Evolutionary conservation across 129 eudicot species (phyloP).

Genomic region (Scalesia atractyloides): DNA sequence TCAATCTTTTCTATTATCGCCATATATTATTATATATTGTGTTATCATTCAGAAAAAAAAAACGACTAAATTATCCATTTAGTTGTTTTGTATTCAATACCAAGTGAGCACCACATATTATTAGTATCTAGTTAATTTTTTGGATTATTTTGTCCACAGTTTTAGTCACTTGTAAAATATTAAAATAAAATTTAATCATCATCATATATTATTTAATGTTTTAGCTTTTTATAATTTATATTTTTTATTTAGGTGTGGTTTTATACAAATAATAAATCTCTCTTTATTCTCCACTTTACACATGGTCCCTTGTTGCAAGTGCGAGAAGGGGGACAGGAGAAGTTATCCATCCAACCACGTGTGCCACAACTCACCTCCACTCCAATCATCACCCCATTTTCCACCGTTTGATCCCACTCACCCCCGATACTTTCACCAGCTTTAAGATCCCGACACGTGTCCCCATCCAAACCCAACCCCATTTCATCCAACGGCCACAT

Average conservation of each 20-base stretch:
- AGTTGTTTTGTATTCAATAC: neutral
- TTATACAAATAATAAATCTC: neutral
- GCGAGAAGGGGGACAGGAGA: constrained; percentile 24
- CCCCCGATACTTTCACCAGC: neutral
- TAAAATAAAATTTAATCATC: too few relatives aligned
- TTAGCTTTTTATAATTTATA: neutral
- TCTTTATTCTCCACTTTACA: constrained; percentile 11
- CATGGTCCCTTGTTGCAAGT: constrained; percentile 26
- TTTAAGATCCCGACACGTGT: constrained; percentile 40
- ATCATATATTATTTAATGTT: neutral
- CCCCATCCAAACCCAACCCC: constrained; percentile 3
- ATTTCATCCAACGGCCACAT: constrained; percentile 37
- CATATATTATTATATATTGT: neutral
- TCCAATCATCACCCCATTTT: constrained; percentile 31
- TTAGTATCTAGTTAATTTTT: neutral
- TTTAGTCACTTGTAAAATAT: too few relatives aligned
- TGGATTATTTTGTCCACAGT: too few relatives aligned
- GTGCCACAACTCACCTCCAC: constrained; percentile 35
- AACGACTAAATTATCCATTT: neutral
- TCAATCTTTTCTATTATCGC: neutral
- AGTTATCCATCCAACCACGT: constrained; percentile 50
- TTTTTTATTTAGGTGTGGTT: neutral
- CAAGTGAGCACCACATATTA: neutral
- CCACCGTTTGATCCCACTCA: constrained; percentile 36
- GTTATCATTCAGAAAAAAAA: neutral